Percentiles rank a stretch among this genome's conserved stretches.
phyloP scores from a whole-genome alignment of 371 early-diverging fungal genomes.

The Circinella umbellata region DNA sequence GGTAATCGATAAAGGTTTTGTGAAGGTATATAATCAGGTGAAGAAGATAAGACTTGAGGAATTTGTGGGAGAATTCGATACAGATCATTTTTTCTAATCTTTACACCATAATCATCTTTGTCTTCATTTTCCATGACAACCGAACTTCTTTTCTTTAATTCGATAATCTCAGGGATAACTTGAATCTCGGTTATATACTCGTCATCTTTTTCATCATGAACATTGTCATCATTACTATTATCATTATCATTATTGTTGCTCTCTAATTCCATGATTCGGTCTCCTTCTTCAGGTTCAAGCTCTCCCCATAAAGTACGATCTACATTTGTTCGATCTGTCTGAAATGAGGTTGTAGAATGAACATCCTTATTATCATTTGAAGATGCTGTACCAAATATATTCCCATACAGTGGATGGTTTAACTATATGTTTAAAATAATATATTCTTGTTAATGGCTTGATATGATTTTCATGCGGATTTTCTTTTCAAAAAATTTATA shows the following conservation, averaged over 20 bases:
- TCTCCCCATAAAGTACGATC: constrained; percentile 80
- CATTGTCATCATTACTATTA: constrained; percentile 4
- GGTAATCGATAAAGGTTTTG: constrained; percentile 74
- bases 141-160: constrained; percentile 62
- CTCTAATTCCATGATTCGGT: not conserved
- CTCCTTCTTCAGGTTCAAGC: constrained; percentile 54
- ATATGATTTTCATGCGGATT: no score
- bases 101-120: no score
- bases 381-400: constrained; percentile 72
- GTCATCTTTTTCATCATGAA: not conserved
- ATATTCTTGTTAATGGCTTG: no score
- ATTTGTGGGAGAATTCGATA: constrained; percentile 88
- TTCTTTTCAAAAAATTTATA: not conserved
- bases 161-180: constrained; percentile 84
- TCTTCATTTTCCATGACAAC: no score
- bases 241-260: not conserved
- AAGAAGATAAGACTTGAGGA: constrained; percentile 35
- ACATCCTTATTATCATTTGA: not conserved
- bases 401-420: constrained; percentile 88
- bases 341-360: no score
- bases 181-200: constrained; percentile 37
- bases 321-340: constrained; percentile 24
- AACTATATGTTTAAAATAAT: constrained; percentile 31
- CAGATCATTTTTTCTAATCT: constrained; percentile 43
- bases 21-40: constrained; percentile 89